Evolutionary conservation across 371 early-diverging fungal species (phyloP).

Genomic region (Apophysomyces ossiformis): DNA sequence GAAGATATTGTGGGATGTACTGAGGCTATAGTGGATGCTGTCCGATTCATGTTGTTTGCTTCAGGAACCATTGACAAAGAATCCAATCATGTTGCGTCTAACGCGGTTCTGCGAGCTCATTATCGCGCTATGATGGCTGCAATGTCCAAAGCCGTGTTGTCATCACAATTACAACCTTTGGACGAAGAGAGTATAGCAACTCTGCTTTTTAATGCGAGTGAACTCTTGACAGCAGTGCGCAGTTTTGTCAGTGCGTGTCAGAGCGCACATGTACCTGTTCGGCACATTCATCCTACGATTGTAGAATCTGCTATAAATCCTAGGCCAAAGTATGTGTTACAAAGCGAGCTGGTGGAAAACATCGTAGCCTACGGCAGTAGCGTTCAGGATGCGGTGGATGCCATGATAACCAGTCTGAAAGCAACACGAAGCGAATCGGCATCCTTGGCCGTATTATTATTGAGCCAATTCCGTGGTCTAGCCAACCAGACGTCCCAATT

Average conservation of each 20-base stretch:
- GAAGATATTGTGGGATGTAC: slow-evolving; percentile 29
- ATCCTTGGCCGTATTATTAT: slow-evolving; percentile 44
- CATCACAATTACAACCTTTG: slow-evolving; percentile 73
- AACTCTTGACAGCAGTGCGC: slow-evolving; percentile 30
- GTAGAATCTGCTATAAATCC: neutral
- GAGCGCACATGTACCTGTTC: slow-evolving; percentile 23
- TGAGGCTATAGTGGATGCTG: slow-evolving; percentile 74
- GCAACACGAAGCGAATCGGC: slow-evolving; percentile 11
- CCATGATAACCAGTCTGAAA: slow-evolving; percentile 27
- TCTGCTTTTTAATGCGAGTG: slow-evolving; percentile 28
- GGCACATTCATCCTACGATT: slow-evolving; percentile 21
- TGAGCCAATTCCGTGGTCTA: slow-evolving; percentile 51
- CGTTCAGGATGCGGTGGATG: slow-evolving; percentile 35
- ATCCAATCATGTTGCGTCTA: slow-evolving; percentile 55
- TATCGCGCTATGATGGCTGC: slow-evolving; percentile 80
- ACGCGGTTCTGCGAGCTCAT: slow-evolving; percentile 67
- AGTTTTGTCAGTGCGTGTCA: slow-evolving; percentile 40
- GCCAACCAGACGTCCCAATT: slow-evolving; percentile 42
- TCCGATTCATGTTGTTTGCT: slow-evolving; percentile 83
- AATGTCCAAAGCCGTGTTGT: slow-evolving; percentile 78
- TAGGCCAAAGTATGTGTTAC: neutral
- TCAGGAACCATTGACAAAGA: slow-evolving; percentile 74
- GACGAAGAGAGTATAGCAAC: slow-evolving; percentile 51
- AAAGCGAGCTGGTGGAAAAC: slow-evolving; percentile 22
- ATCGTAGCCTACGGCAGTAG: slow-evolving; percentile 28